Evolutionary conservation across 257 asterid genomes (phyloP).

Genomic region (Coffea eugenioides): DNA sequence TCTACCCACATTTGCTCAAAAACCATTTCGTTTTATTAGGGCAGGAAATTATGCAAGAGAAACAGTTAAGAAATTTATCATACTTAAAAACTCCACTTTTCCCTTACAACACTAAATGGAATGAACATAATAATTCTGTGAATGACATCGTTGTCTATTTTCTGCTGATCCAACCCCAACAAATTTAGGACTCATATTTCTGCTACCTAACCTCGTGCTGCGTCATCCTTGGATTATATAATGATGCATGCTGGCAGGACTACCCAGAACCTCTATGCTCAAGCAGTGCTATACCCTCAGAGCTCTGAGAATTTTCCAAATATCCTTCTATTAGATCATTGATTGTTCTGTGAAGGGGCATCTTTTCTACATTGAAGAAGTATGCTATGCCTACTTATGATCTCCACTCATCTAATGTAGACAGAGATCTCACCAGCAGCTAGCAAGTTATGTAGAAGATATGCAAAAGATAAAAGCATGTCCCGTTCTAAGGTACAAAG

Average conservation of each 20-base stretch:
- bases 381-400: conserved; percentile 57
- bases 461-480: conserved; percentile 68
- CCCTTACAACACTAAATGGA: conserved; percentile 42
- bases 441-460: conserved; percentile 57
- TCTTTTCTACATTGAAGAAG: conserved; percentile 76
- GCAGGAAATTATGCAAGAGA: too few relatives aligned
- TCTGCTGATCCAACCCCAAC: conserved; percentile 91
- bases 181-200: conserved; percentile 86
- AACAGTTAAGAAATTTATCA: too few relatives aligned
- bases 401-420: conserved; percentile 82
- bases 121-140: conserved; percentile 39
- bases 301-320: conserved; percentile 71
- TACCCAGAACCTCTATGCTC: conserved; percentile 86
- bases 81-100: too few relatives aligned
- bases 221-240: conserved; percentile 91
- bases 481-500: conserved; percentile 71
- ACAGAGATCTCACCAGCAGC: conserved; percentile 58
- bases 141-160: conserved; percentile 75
- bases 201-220: conserved; percentile 66
- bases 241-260: conserved; percentile 94
- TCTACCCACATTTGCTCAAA: too few relatives aligned
- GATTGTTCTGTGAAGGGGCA: conserved; percentile 86
- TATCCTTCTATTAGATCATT: conserved; percentile 80
- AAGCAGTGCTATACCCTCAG: conserved; percentile 69
- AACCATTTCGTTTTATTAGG: too few relatives aligned